Base-by-base conservation (phyloP, 1,139 yeast genomes). In the Petasospora fabianii region DNA sequence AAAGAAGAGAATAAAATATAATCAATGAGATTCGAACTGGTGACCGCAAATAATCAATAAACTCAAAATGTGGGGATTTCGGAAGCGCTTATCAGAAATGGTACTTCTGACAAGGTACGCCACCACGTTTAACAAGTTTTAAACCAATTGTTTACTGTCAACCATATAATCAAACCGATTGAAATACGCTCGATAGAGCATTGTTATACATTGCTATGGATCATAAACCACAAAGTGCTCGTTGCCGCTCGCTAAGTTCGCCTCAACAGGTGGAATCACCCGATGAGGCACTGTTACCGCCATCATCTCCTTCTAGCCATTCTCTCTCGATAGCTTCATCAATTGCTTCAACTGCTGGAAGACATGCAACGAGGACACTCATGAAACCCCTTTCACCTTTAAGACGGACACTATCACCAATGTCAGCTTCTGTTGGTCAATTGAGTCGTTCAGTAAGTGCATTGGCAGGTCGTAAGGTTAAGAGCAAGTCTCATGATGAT, bases 301-400 rank as follows among this genome's bases (percentile, higher is more conserved):
- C n/a, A n/a, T n/a, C n/a, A n/a, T n/a, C n/a, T n/a, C n/a, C n/a
- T n/a, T n/a, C n/a, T n/a, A n/a, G n/a, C n/a, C n/a, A n/a, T n/a
- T n/a, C n/a, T 22, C 22, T 8, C 22, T 20, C 22, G 9, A 20
- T 20, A 20, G 22, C 22, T 10, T 20, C 22, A 7, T 18, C 20
- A n/a, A n/a, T n/a, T n/a, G n/a, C n/a, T n/a, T n/a, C n/a, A n/a
- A n/a, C n/a, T n/a, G n/a, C n/a, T n/a, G n/a, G n/a, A n/a, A n/a
- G n/a, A n/a, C n/a, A 20, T 19, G 38, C 43, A 1, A 33, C 43
- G 3, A 14, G 34, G 15, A 32, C 38, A 7, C 24, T 40, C 28
- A 32, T 40, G 38, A 36, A 27, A 20, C 43, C 43, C n/a, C 38
- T 36, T 15, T 40, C 40, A 20, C 40, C 43, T 6, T 19, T 40